A percentile compares a stretch with the other conserved stretches of the same genome.
These are phyloP conservation scores for Alternaria sp. DNA, from an alignment of 2,329 filamentous ascomycete species.

Conservation along the genomic window DNA sequence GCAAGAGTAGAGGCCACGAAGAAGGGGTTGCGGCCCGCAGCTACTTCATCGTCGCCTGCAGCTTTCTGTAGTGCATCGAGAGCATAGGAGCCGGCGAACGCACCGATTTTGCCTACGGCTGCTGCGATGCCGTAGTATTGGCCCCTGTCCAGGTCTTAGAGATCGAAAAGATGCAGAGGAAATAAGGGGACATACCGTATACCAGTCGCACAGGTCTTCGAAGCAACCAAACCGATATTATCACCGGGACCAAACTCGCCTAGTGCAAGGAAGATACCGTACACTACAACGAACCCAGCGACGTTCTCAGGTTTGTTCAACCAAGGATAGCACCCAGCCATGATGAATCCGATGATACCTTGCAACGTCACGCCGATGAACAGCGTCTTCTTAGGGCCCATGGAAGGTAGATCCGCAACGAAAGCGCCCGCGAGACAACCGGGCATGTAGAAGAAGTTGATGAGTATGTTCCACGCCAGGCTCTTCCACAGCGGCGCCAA, in stretches of 20 bases:
- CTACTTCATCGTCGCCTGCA: slow-evolving; percentile 46
- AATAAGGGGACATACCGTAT: slow-evolving; percentile 60
- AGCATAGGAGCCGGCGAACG: slow-evolving; percentile 85
- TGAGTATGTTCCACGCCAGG: slow-evolving; percentile 88
- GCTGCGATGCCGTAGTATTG: slow-evolving; percentile 76
- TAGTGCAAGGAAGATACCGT: slow-evolving; percentile 77
- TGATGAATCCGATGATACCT: slow-evolving; percentile 83
- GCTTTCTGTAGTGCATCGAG: slow-evolving; percentile 69
- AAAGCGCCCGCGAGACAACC: slow-evolving; percentile 81
- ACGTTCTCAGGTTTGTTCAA: slow-evolving; percentile 74
- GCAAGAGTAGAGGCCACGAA: slow-evolving; percentile 83
- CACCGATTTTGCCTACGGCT: slow-evolving; percentile 77
- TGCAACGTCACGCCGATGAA: slow-evolving; percentile 75
- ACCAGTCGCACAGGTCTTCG: slow-evolving; percentile 86
- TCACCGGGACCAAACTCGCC: slow-evolving; percentile 87
- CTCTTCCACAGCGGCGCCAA: slow-evolving; percentile 72
- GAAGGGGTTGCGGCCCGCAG: slow-evolving; percentile 84
- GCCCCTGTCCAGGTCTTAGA: slow-evolving; percentile 60
- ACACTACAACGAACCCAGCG: slow-evolving; percentile 79
- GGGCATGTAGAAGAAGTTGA: slow-evolving; percentile 89
- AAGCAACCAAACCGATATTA: slow-evolving; percentile 87
- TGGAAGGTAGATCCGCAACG: slow-evolving; percentile 69
- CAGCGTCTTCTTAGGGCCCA: slow-evolving; percentile 80
- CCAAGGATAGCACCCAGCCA: slow-evolving; percentile 78
- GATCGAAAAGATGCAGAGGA: neutral